Base-by-base conservation (phyloP, 192 early-diverging fungal genomes). In the Coemansia sp. region DNA sequence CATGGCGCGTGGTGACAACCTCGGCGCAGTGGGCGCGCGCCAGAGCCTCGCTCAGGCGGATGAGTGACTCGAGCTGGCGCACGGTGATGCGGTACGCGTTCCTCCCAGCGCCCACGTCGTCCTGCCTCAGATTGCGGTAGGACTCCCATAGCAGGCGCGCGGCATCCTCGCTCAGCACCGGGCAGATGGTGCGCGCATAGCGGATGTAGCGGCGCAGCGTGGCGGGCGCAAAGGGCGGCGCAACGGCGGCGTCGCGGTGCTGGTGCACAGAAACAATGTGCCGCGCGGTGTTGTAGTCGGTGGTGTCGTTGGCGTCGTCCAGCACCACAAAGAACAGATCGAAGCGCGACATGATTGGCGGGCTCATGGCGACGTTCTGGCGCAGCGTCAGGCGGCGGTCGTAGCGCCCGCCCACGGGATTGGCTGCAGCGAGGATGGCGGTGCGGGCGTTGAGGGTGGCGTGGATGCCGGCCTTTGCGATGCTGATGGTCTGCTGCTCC, bases 261-360 rank as follows among this genome's bases (percentile, higher is more conserved):
- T 88, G 84, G 78, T 99, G 96, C 45, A 96, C 90, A 46, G 84
- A 85, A 44, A 98, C 88, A 73, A 99, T 98, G 69, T 99, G 94
- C 34, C 91, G 85, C 2, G 96, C 96, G 37, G 98, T 93, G 70
- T 93, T 90, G 72, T 85, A 90, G 74, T 99, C 97, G 4, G 91
- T 86, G 0, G 88, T 81, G 63, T 95, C 93, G 72, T 95, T 92
- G 72, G 91, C 92, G 57, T 99, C 94, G 74, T 99, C 97, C 70
- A 99, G 78, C 34, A 98, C 90, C 10, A 99, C 94, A 80, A 98
- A 98, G 85, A 99, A 98, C 66, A 99, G 68, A 81, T 99, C 97
- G 70, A 99, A 99, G 73, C 97, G 93, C 36, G 97, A 99, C 96
- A 99, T 95, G 72, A 99, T 98, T 17, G 97, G 94, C 6, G 93